A percentile compares a stretch with the other conserved stretches of the same genome.
Conservation (phyloP, 495 filamentous ascomycete species). For the Hypoxylon lenormandii region DNA sequence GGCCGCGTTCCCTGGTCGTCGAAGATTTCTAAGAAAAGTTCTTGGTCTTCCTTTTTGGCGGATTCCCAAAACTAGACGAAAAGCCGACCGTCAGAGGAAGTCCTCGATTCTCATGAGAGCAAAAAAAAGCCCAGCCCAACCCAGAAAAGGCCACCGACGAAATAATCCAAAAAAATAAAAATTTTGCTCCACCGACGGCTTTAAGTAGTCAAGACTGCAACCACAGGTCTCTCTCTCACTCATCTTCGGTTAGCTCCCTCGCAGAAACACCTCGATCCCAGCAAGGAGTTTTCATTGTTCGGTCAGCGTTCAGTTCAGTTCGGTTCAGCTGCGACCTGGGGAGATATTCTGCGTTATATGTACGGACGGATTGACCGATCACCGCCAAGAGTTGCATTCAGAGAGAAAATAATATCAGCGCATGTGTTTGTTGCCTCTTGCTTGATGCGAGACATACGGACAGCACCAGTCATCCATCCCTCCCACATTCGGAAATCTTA, state of each 20-base stretch:
- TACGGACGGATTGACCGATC: constrained; percentile 42
- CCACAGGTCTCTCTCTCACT: constrained; percentile 11
- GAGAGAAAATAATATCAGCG: constrained; percentile 7
- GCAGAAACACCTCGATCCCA: not conserved
- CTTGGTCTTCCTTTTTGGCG: constrained; percentile 33
- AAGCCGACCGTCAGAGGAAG: constrained; percentile 31
- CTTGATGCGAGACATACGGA: constrained; percentile 45
- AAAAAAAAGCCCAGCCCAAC: constrained; percentile 31
- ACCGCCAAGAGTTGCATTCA: constrained; percentile 35
- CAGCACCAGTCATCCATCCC: constrained; percentile 42
- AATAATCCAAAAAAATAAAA: constrained; percentile 4
- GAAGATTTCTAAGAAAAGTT: constrained; percentile 40
- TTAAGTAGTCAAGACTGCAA: constrained; percentile 42
- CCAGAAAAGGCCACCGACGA: constrained; percentile 44
- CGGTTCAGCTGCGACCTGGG: constrained; percentile 10
- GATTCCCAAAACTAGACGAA: constrained; percentile 22
- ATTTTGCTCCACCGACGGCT: constrained; percentile 43
- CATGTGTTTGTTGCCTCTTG: constrained; percentile 43
- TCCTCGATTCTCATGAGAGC: constrained; percentile 31
- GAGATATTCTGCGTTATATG: constrained; percentile 27
- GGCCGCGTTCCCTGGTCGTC: constrained; percentile 24
- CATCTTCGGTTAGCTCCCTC: constrained; percentile 22
- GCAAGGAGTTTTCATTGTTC: constrained; percentile 19
- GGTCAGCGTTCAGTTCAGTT: constrained; percentile 29
- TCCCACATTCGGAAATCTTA: constrained; percentile 40